Conservation (phyloP, 2,329 filamentous ascomycete species). For the Sporothrix pseudoabietina region DNA sequence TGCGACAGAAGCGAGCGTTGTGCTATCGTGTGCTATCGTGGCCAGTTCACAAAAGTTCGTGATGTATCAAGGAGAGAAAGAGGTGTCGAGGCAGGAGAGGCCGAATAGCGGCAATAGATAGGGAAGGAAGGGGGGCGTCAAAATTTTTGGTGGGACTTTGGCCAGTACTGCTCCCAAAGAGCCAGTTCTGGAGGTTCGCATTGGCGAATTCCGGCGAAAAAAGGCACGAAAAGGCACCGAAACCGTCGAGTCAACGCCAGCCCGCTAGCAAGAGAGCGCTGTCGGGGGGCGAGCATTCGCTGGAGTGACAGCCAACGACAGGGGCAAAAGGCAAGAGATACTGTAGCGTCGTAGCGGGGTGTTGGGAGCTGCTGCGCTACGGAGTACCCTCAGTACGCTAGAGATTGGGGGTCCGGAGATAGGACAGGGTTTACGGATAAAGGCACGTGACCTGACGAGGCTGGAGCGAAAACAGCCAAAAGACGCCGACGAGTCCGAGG, state of each 20-base stretch:
- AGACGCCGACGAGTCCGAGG: not conserved
- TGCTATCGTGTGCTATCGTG: not conserved
- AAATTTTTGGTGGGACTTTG: constrained; percentile 22
- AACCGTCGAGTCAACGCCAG: constrained; percentile 12
- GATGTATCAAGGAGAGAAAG: not conserved
- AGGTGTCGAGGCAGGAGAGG: not conserved
- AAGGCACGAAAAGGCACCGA: not conserved
- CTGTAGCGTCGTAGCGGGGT: constrained; percentile 1
- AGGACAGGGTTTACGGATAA: not conserved
- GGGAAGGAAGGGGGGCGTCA: constrained; percentile 15
- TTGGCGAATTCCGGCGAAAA: constrained; percentile 6
- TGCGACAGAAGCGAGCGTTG: not conserved
- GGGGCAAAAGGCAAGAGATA: not conserved
- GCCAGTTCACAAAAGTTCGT: not conserved
- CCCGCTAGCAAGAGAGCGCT: not conserved
- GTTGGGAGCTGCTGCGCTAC: not conserved
- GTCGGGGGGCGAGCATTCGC: not conserved
- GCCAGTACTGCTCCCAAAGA: not conserved
- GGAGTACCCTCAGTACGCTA: not conserved
- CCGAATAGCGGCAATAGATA: constrained; percentile 16
- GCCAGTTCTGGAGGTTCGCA: not conserved
- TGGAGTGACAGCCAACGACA: not conserved
- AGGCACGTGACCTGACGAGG: not conserved
- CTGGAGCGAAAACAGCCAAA: not conserved
- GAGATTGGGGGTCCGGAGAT: constrained; percentile 26